Base-by-base conservation (phyloP, 2,329 filamentous ascomycete species). In the Hymenoscyphus salicellus region DNA sequence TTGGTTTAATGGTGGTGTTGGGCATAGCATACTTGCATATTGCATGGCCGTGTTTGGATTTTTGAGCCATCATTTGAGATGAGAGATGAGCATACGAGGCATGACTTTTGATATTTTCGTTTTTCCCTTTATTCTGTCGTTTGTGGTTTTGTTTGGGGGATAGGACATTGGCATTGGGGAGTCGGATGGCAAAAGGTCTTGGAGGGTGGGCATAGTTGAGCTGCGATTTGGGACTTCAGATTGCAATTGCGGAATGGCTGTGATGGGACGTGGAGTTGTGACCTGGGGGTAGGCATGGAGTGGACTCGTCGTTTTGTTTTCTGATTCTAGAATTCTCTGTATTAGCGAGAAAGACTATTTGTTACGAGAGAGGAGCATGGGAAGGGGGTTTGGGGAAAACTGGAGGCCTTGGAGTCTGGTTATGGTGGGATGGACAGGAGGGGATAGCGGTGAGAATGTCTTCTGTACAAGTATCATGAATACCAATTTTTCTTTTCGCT, bases 31-130 rank as follows among this genome's bases (percentile, higher is more conserved):
- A 38, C 36, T 38, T 38, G 36, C 36, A 38, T 30, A 30, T 38
- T 38, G 36, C 36, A 38, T 38, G 36, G 36, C 36, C 36, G 14
- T 30, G 3, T 52, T 30, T 55, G 49, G 23, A 28, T 32, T 20
- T 33, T 56, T 56, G 55, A 28, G 26, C 7, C 28, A 28, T 56
- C 2, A 17, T 7, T 6, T 33, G 55, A 17, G 55, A 56, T 30
- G 30, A 33, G 55, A 33, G n/a, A 56, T 33, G 30, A 32, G 55
- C 14, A 56, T 56, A 56, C 17, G 55, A 56, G 55, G 46, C 55
- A 32, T 56, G 55, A 33, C 26, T 55, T 55, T 28, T 26, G 10
- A 10, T 32, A 5, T 32, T 55, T 55, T 30, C 17, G 2, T 8
- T 30, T 17, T 30, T 17, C 17, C 14, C 2, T 30, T 30, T 3